Evolutionary conservation across 495 filamentous ascomycete species (phyloP).

Genomic region (Lasiosphaeria miniovina): DNA sequence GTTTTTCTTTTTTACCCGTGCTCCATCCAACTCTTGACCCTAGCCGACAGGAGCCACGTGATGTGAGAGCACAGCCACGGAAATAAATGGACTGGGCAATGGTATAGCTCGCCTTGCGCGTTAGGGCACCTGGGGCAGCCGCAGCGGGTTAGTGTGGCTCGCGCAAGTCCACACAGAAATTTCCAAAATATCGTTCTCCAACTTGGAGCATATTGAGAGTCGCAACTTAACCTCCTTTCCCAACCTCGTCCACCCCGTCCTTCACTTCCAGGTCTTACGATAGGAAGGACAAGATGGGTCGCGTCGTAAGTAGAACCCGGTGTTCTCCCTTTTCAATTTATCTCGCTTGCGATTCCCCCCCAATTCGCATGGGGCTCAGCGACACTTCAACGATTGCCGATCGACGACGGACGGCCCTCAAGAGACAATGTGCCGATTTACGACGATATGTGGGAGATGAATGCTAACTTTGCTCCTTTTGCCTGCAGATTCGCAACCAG

Average conservation of each 20-base stretch:
- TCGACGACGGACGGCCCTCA: background rate
- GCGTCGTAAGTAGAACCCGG: constrained; percentile 46
- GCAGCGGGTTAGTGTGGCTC: constrained; percentile 28
- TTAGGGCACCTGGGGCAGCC: constrained; percentile 31
- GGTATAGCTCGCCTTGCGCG: constrained; percentile 11
- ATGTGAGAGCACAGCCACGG: background rate
- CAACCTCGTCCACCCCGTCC: constrained; percentile 32
- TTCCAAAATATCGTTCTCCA: constrained; percentile 35
- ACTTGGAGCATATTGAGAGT: constrained; percentile 28
- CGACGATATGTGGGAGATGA: background rate
- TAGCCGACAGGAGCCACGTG: background rate
- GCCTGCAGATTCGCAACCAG: constrained; percentile 80
- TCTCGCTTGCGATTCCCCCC: constrained; percentile 11
- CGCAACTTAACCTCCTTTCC: constrained; percentile 30
- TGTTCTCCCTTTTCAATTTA: constrained; percentile 12
- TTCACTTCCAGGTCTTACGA: constrained; percentile 30
- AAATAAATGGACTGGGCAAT: constrained; percentile 11
- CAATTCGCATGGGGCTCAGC: constrained; percentile 9
- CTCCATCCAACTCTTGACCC: too few species aligned
- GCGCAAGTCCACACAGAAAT: constrained; percentile 36
- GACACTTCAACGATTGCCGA: constrained; percentile 10
- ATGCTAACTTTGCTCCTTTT: constrained; percentile 31
- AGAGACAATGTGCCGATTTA: too few species aligned
- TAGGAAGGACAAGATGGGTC: constrained; percentile 48
- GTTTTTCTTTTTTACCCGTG: too few species aligned